Percentiles rank a stretch among this genome's conserved stretches.
Evolutionary conservation across 2,329 filamentous ascomycete species (phyloP).

Genomic region (Byssothecium circinans): DNA sequence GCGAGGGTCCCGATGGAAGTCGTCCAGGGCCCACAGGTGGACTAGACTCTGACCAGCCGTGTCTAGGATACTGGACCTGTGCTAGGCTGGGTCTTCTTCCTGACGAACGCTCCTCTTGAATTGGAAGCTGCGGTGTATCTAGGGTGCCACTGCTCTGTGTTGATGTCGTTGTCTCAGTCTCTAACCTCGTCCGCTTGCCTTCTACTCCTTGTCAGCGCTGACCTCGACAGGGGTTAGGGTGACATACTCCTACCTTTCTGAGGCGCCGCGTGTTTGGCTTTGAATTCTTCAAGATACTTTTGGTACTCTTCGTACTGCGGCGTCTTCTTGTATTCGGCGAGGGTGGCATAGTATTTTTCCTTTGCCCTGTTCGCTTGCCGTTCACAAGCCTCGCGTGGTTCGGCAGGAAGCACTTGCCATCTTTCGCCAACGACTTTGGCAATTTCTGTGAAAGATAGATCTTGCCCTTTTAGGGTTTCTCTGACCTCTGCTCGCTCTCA

Average conservation of each 20-base stretch:
- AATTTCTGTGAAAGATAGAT: slow-evolving; percentile 79
- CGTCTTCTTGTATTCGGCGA: slow-evolving; percentile 78
- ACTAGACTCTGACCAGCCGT: slow-evolving; percentile 29
- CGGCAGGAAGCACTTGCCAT: slow-evolving; percentile 71
- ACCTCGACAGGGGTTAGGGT: neutral
- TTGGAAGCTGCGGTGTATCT: slow-evolving; percentile 17
- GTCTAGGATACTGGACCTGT: slow-evolving; percentile 23
- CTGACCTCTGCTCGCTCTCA: slow-evolving; percentile 63
- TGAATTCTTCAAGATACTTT: slow-evolving; percentile 76
- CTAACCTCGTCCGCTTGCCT: slow-evolving; percentile 49
- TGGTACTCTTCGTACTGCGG: slow-evolving; percentile 67
- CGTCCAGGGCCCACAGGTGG: slow-evolving; percentile 29
- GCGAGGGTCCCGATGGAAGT: slow-evolving; percentile 27
- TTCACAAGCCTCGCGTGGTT: slow-evolving; percentile 73
- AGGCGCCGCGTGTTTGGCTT: slow-evolving; percentile 62
- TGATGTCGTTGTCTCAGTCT: slow-evolving; percentile 41
- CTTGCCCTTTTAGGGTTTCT: slow-evolving; percentile 74
- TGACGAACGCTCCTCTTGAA: slow-evolving; percentile 24
- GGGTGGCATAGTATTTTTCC: slow-evolving; percentile 73
- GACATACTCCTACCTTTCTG: slow-evolving; percentile 35
- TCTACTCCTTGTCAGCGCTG: slow-evolving; percentile 32
- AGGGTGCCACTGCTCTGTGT: slow-evolving; percentile 29
- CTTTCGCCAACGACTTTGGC: slow-evolving; percentile 80
- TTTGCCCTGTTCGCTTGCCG: slow-evolving; percentile 71
- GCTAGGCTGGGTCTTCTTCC: slow-evolving; percentile 33